Base-by-base conservation (phyloP, 73 alveolate genomes). In the Paraurostyla sp. region DNA sequence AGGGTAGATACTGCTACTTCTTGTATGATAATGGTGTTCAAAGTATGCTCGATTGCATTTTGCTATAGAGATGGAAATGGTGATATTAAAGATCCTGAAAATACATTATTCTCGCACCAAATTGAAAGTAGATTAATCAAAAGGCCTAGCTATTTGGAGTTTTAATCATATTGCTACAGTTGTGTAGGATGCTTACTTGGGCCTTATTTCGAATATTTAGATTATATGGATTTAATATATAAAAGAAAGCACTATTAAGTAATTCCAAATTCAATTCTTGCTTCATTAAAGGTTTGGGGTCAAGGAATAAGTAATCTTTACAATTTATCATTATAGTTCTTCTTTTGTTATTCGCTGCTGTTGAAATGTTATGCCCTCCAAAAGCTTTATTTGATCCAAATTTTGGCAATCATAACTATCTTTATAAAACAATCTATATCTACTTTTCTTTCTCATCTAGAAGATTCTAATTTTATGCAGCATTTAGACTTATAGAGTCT, bases 121-220 rank as follows among this genome's bases (percentile, higher is more conserved):
- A 0, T 36, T 33, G 22, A 76, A 92, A 60, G 69, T 60, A 48
- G 99, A 99, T 0, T 69, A 81, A n/a, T 75, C 89, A 11, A 65
- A 93, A 35, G 96, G 92, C 82, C 92, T 86, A 32, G 85, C 87
- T 48, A 71, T 93, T 29, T 98, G 78, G 88, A 89, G 93, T 22
- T 91, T 78, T 87, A 93, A 91, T 88, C 91, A 80, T 87, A 94
- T 95, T 62, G 95, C 97, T 4, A 60, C 94, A 35, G 80, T 95
- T 43, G 94, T 94, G 13, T 56, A 15, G 82, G 82, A 15, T 65
- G 82, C 82, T 6, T 65, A 11, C 58, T 65, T 11, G 99, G 99
- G 27, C 99, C 99, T 0, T 80, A 93, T 58, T 90, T 96, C 82
- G 99, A 98, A 56, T 98, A 83, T 89, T 92, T 91, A 54, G 99